phyloP scores from a whole-genome alignment of 1,139 yeast genomes.

The Hansenula lynferdii region DNA sequence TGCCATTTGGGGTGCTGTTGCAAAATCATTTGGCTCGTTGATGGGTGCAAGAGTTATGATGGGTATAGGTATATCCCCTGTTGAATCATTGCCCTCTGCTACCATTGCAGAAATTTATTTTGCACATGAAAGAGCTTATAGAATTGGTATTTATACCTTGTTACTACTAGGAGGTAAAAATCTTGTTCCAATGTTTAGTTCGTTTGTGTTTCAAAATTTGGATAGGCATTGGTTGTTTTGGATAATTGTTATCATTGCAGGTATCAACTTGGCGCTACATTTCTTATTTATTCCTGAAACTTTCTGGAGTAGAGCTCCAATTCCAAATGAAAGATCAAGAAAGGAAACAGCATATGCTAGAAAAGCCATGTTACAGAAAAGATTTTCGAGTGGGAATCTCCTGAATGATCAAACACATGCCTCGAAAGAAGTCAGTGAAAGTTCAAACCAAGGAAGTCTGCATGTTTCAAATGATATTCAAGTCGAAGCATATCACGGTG shows the following conservation, averaged over 20 bases:
- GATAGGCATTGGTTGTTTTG: conserved; percentile 62
- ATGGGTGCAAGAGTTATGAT: conserved; percentile 55
- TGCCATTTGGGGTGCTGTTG: conserved; percentile 49
- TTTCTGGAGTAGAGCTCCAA: conserved; percentile 57
- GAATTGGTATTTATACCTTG: conserved; percentile 58
- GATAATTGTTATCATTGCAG: conserved; percentile 52
- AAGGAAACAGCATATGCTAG: conserved; percentile 47
- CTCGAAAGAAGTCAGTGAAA: conserved; percentile 1
- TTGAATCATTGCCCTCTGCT: conserved; percentile 58
- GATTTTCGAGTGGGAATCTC: background rate
- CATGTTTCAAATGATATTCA: no score
- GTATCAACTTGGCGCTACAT: conserved; percentile 39
- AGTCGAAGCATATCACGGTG: conserved; percentile 1
- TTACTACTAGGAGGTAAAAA: conserved; percentile 60
- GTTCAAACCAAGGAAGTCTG: no score
- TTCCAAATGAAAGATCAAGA: conserved; percentile 42
- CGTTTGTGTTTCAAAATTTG: conserved; percentile 43
- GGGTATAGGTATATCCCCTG: conserved; percentile 58
- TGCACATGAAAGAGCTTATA: conserved; percentile 61
- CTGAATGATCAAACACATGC: background rate
- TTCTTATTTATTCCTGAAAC: conserved; percentile 61
- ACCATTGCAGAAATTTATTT: conserved; percentile 62
- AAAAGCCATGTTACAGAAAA: conserved; percentile 23
- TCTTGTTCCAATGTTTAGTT: conserved; percentile 52
- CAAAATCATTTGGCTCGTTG: conserved; percentile 43